Evolutionary conservation across 1,139 yeast species (phyloP).

Genomic region (Pichia sp.): DNA sequence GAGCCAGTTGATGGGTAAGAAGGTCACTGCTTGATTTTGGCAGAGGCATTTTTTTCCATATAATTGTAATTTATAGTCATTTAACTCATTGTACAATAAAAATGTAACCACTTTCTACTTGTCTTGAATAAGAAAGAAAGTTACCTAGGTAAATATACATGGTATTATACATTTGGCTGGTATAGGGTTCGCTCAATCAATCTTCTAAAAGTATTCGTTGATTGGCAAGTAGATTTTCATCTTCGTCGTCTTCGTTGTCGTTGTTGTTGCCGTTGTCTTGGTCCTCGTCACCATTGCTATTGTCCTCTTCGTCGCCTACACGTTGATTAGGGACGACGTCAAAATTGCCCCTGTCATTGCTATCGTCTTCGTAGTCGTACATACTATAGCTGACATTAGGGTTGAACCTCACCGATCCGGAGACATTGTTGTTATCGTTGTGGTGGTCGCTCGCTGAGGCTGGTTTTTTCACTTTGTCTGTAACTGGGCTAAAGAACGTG

Average conservation of each 20-base stretch:
- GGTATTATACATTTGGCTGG: constrained; percentile 4
- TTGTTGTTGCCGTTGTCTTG: background rate
- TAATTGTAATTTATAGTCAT: background rate
- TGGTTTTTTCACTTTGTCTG: background rate
- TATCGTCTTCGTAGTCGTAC: constrained; percentile 19
- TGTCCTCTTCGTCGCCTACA: background rate
- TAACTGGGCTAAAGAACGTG: background rate
- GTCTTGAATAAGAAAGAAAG: too few relatives aligned
- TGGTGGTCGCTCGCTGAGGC: background rate
- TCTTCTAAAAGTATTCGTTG: constrained; percentile 11
- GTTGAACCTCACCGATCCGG: constrained; percentile 27
- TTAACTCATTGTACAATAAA: constrained; percentile 1
- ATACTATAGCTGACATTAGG: constrained; percentile 29
- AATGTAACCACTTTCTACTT: background rate
- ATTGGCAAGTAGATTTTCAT: constrained; percentile 8
- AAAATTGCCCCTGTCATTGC: background rate
- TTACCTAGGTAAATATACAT: background rate
- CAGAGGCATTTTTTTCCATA: background rate
- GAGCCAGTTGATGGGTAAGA: constrained; percentile 69
- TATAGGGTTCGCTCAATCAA: background rate
- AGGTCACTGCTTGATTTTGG: constrained; percentile 23
- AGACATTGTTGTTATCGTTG: background rate
- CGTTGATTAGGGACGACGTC: background rate
- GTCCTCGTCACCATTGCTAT: background rate
- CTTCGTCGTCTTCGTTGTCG: constrained; percentile 1